Percentiles rank a stretch among this genome's conserved stretches.
Evolutionary conservation across 2,329 filamentous ascomycete genomes (phyloP).

Genomic region (Pseudogymnoascus sp.): DNA sequence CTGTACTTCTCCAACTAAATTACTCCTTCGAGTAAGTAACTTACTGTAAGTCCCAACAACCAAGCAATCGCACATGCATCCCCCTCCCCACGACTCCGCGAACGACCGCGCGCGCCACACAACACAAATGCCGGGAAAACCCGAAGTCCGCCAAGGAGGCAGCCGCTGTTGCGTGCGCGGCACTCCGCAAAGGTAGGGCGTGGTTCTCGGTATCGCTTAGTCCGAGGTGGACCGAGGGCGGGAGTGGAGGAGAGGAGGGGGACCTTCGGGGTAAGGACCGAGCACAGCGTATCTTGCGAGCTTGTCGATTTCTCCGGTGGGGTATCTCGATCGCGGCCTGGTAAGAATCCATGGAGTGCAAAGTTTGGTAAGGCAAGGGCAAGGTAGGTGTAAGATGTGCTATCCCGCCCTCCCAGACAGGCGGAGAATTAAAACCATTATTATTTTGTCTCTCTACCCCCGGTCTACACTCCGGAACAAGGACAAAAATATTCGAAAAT

Average conservation of each 20-base stretch:
- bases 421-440: background rate
- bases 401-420: background rate
- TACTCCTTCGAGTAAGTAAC: background rate
- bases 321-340: background rate
- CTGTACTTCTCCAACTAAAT: background rate
- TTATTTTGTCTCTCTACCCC: background rate
- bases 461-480: background rate
- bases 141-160: background rate
- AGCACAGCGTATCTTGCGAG: background rate
- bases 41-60: background rate
- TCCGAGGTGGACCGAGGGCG: background rate
- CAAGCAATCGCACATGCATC: background rate
- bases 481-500: background rate
- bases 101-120: background rate
- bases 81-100: background rate
- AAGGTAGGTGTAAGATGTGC: no score
- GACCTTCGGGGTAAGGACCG: background rate
- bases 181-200: background rate
- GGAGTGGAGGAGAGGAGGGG: no score
- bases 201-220: background rate
- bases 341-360: no score
- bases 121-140: background rate
- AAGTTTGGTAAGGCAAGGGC: background rate
- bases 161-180: background rate
- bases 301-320: background rate